These are phyloP conservation scores for Syzygium aqueum DNA, from an alignment of 345 rosid species.

Conservation along the genomic window DNA sequence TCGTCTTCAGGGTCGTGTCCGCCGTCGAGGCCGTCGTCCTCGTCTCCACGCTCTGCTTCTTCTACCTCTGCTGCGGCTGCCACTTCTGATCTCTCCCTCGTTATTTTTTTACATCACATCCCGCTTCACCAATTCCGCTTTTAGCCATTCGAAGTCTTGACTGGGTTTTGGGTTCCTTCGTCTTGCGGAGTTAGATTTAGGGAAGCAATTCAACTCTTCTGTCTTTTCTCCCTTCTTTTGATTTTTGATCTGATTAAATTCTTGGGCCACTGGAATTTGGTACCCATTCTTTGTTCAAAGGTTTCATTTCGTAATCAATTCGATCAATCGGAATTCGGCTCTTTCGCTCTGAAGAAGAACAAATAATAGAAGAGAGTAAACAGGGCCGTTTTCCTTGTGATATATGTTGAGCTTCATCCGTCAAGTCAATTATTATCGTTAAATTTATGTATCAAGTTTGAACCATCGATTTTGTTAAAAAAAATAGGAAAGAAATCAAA, in stretches of 20 bases:
- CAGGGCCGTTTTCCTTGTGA: background rate
- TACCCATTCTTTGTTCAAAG: background rate
- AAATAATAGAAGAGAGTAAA: too few species aligned
- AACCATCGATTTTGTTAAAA: too few species aligned
- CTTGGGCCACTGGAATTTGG: background rate
- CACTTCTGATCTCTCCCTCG: constrained; percentile 22
- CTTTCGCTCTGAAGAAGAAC: background rate
- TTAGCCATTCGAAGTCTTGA: background rate
- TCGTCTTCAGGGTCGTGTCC: constrained; percentile 41
- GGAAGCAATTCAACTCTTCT: background rate
- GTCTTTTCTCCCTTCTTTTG: background rate
- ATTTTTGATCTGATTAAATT: background rate
- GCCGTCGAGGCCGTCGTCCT: constrained; percentile 55
- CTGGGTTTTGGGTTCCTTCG: background rate
- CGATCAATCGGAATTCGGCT: background rate
- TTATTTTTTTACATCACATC: background rate
- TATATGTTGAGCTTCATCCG: background rate
- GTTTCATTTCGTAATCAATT: background rate
- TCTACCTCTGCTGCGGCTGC: constrained; percentile 69
- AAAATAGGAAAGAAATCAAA: too few species aligned
- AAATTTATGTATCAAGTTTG: too few species aligned
- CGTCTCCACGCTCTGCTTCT: constrained; percentile 66
- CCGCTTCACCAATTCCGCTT: background rate
- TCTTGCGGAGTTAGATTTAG: background rate
- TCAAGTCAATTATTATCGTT: background rate